These are phyloP conservation scores for Nannizzia gypsea DNA, from an alignment of 2,329 filamentous ascomycete genomes.

Conservation along the genomic window DNA sequence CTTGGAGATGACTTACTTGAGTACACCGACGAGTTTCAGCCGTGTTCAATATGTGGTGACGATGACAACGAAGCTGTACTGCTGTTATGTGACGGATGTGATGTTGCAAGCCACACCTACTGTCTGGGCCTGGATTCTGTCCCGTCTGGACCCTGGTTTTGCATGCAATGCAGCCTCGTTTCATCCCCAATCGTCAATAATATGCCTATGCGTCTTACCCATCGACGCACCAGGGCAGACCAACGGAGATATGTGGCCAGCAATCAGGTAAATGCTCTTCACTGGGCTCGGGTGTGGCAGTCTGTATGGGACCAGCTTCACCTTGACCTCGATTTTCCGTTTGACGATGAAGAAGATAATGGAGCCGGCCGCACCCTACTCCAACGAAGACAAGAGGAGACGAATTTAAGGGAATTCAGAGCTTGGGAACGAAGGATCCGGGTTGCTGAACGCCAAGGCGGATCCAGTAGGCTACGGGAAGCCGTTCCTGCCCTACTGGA, in stretches of 20 bases:
- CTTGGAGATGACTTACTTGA: conserved; percentile 55
- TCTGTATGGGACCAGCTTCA: conserved; percentile 70
- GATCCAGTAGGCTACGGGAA: conserved; percentile 57
- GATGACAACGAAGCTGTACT: conserved; percentile 72
- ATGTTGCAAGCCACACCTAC: conserved; percentile 80
- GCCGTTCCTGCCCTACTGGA: conserved; percentile 53
- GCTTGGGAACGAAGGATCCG: conserved; percentile 76
- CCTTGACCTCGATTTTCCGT: conserved; percentile 74
- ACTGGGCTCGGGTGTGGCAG: conserved; percentile 75
- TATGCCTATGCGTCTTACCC: conserved; percentile 34
- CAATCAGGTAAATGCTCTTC: conserved; percentile 37
- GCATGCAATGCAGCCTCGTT: conserved; percentile 59
- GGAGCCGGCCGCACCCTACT: conserved; percentile 47
- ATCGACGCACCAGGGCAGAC: conserved; percentile 36
- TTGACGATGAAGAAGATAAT: conserved; percentile 53
- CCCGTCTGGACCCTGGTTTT: conserved; percentile 76
- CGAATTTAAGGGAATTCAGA: conserved; percentile 47
- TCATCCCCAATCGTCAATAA: conserved; percentile 20
- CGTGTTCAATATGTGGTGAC: conserved; percentile 74
- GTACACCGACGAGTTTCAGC: conserved; percentile 54
- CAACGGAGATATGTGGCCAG: conserved; percentile 31
- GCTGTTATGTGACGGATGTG: conserved; percentile 83
- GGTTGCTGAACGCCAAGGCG: conserved; percentile 70
- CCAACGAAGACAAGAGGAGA: conserved; percentile 36
- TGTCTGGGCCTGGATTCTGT: conserved; percentile 73